Evolutionary conservation across 1,284 basidiomycete genomes (phyloP).

Genomic region (Fomitopsis pinicola): DNA sequence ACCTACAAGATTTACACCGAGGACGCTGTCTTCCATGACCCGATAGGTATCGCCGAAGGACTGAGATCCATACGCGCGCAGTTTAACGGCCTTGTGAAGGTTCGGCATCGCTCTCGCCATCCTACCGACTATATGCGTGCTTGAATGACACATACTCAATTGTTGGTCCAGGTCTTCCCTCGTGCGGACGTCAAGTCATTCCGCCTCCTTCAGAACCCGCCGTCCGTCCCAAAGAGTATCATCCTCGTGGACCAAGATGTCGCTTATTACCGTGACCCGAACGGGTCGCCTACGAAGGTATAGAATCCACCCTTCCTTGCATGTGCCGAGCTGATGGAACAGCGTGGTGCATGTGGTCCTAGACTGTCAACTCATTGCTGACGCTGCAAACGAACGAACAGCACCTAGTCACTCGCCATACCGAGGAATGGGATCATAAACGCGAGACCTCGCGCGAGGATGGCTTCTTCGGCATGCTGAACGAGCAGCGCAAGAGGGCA

Average conservation of each 20-base stretch:
- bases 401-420: conserved; percentile 37
- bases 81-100: conserved; percentile 45
- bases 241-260: conserved; percentile 49
- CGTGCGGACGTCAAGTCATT: conserved; percentile 41
- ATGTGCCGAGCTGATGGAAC: not conserved
- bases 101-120: conserved; percentile 10
- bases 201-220: conserved; percentile 39
- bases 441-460: conserved; percentile 38
- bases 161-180: conserved; percentile 34
- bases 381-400: conserved; percentile 38
- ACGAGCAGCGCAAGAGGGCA: conserved; percentile 43
- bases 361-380: conserved; percentile 44
- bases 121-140: not conserved
- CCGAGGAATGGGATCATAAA: conserved; percentile 47
- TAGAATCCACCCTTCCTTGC: not conserved
- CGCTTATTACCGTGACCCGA: conserved; percentile 38
- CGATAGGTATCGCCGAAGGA: conserved; percentile 45
- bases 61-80: conserved; percentile 39
- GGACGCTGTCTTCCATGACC: conserved; percentile 45
- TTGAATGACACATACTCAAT: not conserved
- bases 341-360: not conserved
- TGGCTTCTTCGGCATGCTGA: conserved; percentile 43
- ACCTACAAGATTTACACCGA: conserved; percentile 42
- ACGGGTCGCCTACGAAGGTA: conserved; percentile 40
- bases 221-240: conserved; percentile 31